Conservation (phyloP, 495 filamentous ascomycete genomes). For the Xanthoparmelia taractica region DNA sequence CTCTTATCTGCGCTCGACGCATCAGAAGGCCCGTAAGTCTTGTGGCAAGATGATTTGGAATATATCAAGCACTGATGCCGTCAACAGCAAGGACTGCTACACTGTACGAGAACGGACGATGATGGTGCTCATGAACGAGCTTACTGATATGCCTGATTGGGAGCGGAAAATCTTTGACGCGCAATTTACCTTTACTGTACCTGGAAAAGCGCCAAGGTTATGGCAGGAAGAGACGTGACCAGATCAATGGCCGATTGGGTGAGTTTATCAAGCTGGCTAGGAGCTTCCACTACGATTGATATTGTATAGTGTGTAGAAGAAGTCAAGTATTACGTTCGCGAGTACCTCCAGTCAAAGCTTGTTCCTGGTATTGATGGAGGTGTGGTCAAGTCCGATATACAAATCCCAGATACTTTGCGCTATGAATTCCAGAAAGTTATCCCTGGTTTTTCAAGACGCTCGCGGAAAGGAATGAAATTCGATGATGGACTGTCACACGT, state of each 20-base stretch:
- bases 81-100: conserved; percentile 29
- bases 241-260: conserved; percentile 21
- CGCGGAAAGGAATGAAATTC: conserved; percentile 20
- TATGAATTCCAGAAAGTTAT: conserved; percentile 30
- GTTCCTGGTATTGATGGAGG: conserved; percentile 23
- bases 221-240: conserved; percentile 8
- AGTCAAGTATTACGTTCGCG: conserved; percentile 26
- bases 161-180: conserved; percentile 27
- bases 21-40: conserved; percentile 30
- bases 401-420: conserved; percentile 26
- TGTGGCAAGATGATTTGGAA: conserved; percentile 19
- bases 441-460: conserved; percentile 23
- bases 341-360: conserved; percentile 14
- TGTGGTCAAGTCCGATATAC: conserved; percentile 31
- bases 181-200: conserved; percentile 8
- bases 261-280: not conserved
- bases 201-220: conserved; percentile 18
- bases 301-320: conserved; percentile 27
- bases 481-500: conserved; percentile 27
- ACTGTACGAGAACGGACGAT: conserved; percentile 37
- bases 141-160: conserved; percentile 34
- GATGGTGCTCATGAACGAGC: conserved; percentile 29
- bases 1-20: conserved; percentile 19
- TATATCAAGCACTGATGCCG: not conserved
- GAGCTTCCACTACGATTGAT: not conserved